A percentile compares a stretch with the other conserved stretches of the same genome.
phyloP scores from a whole-genome alignment of 2,329 filamentous ascomycete genomes.

The Cercospora brassicicola region DNA sequence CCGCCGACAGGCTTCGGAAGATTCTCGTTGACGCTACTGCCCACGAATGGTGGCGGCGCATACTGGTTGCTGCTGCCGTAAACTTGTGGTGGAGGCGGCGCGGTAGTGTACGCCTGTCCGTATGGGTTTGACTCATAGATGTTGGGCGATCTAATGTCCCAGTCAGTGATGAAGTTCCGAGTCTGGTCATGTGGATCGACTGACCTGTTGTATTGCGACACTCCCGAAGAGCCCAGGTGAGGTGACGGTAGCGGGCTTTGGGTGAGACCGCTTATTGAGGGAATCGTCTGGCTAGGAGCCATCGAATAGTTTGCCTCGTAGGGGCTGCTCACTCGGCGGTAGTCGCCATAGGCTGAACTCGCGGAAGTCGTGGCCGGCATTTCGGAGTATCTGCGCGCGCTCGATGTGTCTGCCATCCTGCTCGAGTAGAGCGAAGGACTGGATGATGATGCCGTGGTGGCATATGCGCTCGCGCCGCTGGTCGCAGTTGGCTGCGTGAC shows the following conservation, averaged over 20 bases:
- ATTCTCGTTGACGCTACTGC: slow-evolving; percentile 28
- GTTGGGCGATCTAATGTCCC: slow-evolving; percentile 32
- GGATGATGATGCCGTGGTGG: slow-evolving; percentile 32
- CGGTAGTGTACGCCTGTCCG: slow-evolving; percentile 31
- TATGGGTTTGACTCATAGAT: slow-evolving; percentile 36
- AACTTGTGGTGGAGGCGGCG: slow-evolving; percentile 30
- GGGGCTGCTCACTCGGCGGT: slow-evolving; percentile 34
- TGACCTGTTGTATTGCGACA: slow-evolving; percentile 34
- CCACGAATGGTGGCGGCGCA: slow-evolving; percentile 31
- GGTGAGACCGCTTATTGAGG: slow-evolving; percentile 38
- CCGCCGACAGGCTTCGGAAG: slow-evolving; percentile 26
- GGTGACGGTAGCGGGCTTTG: slow-evolving; percentile 38
- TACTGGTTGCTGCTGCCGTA: slow-evolving; percentile 30
- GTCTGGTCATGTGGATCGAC: slow-evolving; percentile 6
- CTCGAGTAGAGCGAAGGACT: slow-evolving; percentile 38
- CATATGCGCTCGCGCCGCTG: slow-evolving; percentile 30
- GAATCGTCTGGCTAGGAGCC: slow-evolving; percentile 33
- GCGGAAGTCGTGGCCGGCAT: slow-evolving; percentile 26
- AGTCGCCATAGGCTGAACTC: slow-evolving; percentile 29
- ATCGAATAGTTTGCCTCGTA: slow-evolving; percentile 37
- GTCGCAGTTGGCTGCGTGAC: slow-evolving; percentile 34
- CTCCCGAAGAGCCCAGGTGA: slow-evolving; percentile 29
- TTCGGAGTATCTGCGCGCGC: slow-evolving; percentile 31
- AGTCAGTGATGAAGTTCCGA: background rate
- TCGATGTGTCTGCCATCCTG: slow-evolving; percentile 26